Evolutionary conservation across 2,329 filamentous ascomycete genomes (phyloP).

Genomic region (Endocalyx cinctus): DNA sequence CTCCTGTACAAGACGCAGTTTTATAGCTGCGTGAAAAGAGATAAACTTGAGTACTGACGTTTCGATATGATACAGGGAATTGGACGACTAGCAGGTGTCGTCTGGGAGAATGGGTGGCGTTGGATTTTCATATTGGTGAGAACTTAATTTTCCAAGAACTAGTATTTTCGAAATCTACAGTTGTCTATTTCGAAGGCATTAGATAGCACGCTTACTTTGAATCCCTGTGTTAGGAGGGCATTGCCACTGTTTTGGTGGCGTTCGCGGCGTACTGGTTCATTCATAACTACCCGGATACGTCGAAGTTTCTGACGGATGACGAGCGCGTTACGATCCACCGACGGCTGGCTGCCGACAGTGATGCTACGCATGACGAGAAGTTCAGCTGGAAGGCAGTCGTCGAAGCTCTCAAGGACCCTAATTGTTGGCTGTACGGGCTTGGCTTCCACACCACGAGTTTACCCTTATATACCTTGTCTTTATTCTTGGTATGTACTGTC

Average conservation of each 20-base stretch:
- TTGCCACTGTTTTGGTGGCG: conserved; percentile 49
- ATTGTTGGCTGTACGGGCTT: conserved; percentile 68
- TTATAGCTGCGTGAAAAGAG: too few species aligned
- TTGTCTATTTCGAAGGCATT: too few species aligned
- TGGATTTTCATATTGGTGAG: conserved; percentile 58
- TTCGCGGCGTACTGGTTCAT: conserved; percentile 53
- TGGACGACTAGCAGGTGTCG: conserved; percentile 47
- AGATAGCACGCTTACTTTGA: too few species aligned
- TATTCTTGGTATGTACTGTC: conserved; percentile 42
- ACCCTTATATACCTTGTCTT: conserved; percentile 51
- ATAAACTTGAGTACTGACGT: too few species aligned
- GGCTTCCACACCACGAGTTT: conserved; percentile 70
- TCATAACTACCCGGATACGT: conserved; percentile 60
- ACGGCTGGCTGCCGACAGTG: conserved; percentile 62
- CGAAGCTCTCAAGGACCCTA: conserved; percentile 61
- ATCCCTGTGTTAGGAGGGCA: conserved; percentile 41
- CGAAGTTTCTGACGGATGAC: conserved; percentile 49
- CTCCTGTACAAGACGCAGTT: too few species aligned
- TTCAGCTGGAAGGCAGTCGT: conserved; percentile 65
- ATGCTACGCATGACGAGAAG: conserved; percentile 62
- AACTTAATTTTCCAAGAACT: too few species aligned
- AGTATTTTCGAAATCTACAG: too few species aligned
- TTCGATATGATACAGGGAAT: conserved; percentile 37
- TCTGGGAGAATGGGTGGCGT: conserved; percentile 48
- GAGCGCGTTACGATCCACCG: conserved; percentile 56